Base-by-base conservation (phyloP, 2,329 filamentous ascomycete genomes). In the Hypoxylon sp. region DNA sequence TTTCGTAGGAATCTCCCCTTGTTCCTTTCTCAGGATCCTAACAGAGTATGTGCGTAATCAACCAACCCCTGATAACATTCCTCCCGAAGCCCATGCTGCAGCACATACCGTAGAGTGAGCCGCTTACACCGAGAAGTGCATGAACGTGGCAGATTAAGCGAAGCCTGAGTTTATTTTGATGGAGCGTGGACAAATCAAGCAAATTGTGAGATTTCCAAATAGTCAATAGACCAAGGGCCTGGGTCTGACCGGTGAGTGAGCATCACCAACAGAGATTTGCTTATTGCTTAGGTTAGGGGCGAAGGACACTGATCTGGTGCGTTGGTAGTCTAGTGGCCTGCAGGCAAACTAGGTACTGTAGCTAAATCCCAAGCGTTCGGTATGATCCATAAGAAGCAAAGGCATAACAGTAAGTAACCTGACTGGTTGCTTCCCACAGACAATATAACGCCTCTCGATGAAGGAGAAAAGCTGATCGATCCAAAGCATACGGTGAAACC, bases 391-490 rank as follows among this genome's bases (percentile, higher is more conserved):
- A n/a, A 44, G 39, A 44, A 44, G 39, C 39, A 44, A 44, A 19
- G 39, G 10, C 39, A 19, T 7, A 44, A 8, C n/a, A 44, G 6
- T 19, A 13, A 39, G 3, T 21, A 27, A 27, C 2, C 21, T 63
- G 27, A 57, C 58, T 63, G 61, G 61, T 31, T 29, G 24, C 39
- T 27, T 7, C 17, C 17, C 46, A 58, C 29, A 35, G 37, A 35
- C n/a, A 35, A n/a, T 47, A 51, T 21, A 13, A 42, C 39, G 51
- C 59, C 24, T 50, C 32, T 56, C 17, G 5, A 44, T 42, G 51
- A 6, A 56, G n/a, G 47, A 46, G 27, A 55, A 37, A 42, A 35
- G 48, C n/a, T 47, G 61, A 53, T 53, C 29, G 47, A 53, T 24
- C 52, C 42, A 11, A 15, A 29, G 52, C 13, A 51, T 11, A 29